A percentile compares a stretch with the other conserved stretches of the same genome.
Conservation (phyloP, 2,329 filamentous ascomycete species). For the Talaromyces sp. region DNA sequence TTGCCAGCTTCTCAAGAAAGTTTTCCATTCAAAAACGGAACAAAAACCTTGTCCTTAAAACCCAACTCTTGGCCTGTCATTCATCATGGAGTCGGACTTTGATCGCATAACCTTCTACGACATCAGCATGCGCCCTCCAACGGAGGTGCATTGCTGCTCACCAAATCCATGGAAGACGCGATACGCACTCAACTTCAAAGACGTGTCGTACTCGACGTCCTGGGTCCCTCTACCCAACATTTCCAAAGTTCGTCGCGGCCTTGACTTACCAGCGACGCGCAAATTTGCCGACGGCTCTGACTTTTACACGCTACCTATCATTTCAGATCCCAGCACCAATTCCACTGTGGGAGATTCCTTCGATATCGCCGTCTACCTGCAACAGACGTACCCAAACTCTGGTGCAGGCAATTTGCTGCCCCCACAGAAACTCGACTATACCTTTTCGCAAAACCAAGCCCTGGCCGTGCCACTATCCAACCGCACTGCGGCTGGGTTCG, state of each 20-base stretch:
- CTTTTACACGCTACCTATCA: conserved; percentile 58
- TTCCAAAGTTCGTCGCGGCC: conserved; percentile 40
- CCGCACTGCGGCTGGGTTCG: conserved; percentile 19
- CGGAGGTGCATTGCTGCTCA: conserved; percentile 18
- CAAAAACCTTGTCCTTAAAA: not conserved
- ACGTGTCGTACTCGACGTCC: conserved; percentile 42
- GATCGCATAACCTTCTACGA: conserved; percentile 44
- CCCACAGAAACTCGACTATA: conserved; percentile 35
- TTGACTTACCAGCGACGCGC: conserved; percentile 49
- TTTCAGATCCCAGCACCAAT: conserved; percentile 44
- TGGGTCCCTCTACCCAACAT: conserved; percentile 56
- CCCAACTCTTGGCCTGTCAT: not conserved
- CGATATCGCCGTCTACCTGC: conserved; percentile 60
- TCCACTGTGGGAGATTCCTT: conserved; percentile 57
- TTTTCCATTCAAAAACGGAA: not conserved
- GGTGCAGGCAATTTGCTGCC: conserved; percentile 50
- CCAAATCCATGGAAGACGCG: conserved; percentile 52
- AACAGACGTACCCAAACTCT: conserved; percentile 46
- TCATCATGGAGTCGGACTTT: not conserved
- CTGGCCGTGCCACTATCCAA: conserved; percentile 39
- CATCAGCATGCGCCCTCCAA: conserved; percentile 37
- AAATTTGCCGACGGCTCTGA: conserved; percentile 54
- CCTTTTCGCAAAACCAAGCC: conserved; percentile 16
- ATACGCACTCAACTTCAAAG: conserved; percentile 48
- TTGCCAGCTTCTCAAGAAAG: not conserved